Evolutionary conservation across 2,329 filamentous ascomycete genomes (phyloP).

Genomic region (Arthrinium puccinioides): DNA sequence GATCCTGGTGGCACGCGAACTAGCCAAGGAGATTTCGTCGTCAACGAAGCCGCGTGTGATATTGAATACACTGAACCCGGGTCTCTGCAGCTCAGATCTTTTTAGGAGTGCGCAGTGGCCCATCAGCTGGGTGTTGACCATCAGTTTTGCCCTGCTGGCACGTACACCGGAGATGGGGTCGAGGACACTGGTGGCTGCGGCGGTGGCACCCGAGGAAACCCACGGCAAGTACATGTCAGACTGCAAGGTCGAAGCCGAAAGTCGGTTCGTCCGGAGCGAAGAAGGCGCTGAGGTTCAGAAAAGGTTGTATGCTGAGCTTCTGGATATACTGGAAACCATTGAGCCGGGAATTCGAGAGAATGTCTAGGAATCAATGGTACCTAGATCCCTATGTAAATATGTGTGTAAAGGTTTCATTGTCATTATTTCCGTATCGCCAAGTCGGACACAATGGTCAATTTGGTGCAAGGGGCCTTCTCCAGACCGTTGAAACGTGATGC

Average conservation of each 20-base stretch:
- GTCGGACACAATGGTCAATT: too few relatives aligned
- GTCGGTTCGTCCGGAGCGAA: constrained; percentile 25
- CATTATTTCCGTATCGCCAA: too few relatives aligned
- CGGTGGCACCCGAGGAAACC: constrained; percentile 25
- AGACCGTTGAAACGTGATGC: too few relatives aligned
- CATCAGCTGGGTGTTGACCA: constrained; percentile 13
- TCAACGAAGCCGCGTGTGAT: constrained; percentile 23
- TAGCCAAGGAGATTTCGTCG: constrained; percentile 24
- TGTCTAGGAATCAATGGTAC: too few relatives aligned
- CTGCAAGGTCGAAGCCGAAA: constrained; percentile 19
- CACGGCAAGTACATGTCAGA: constrained; percentile 34
- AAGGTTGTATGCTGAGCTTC: constrained; percentile 34
- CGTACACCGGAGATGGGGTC: constrained; percentile 31
- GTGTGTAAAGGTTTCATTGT: too few relatives aligned
- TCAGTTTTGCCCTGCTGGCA: constrained; percentile 18
- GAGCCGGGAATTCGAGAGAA: constrained; percentile 34
- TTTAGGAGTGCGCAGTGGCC: constrained; percentile 25
- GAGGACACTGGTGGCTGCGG: constrained; percentile 29
- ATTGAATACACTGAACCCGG: constrained; percentile 31
- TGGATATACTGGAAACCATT: constrained; percentile 32
- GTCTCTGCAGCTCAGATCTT: constrained; percentile 32
- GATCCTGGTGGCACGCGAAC: constrained; percentile 21
- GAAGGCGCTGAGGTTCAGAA: constrained; percentile 27
- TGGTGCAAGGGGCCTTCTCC: too few relatives aligned
- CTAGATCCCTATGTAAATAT: too few relatives aligned